Percentiles rank a stretch among this genome's conserved stretches.
These are phyloP conservation scores for Monilinia fructigena DNA, from an alignment of 2,329 filamentous ascomycete species.

Conservation along the genomic window DNA sequence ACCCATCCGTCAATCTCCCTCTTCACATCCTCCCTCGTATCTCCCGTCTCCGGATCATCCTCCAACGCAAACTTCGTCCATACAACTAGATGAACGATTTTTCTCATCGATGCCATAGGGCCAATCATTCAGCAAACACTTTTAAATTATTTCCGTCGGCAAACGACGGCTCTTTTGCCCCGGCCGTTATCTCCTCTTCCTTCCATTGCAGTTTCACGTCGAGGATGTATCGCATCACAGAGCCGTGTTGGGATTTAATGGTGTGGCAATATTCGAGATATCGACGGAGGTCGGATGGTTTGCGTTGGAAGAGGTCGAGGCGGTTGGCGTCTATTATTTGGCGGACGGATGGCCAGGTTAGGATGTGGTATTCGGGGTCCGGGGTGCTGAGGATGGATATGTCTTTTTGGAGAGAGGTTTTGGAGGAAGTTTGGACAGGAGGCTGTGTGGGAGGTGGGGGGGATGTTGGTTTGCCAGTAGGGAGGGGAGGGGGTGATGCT, in stretches of 20 bases:
- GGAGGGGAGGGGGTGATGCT: conserved; percentile 43
- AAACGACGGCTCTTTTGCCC: conserved; percentile 40
- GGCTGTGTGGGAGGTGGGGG: conserved; percentile 56
- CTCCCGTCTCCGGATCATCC: conserved; percentile 57
- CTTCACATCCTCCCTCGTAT: conserved; percentile 64
- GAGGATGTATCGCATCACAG: conserved; percentile 74
- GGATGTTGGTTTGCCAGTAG: conserved; percentile 84
- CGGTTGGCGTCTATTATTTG: conserved; percentile 62
- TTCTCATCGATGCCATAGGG: conserved; percentile 79
- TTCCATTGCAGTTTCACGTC: conserved; percentile 69
- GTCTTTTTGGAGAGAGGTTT: conserved; percentile 68
- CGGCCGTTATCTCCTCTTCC: conserved; percentile 42
- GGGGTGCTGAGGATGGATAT: conserved; percentile 65
- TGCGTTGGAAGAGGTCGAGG: conserved; percentile 73
- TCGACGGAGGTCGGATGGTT: conserved; percentile 72
- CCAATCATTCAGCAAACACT: conserved; percentile 90
- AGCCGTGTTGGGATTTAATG: conserved; percentile 67
- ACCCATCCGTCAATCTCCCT: conserved; percentile 71
- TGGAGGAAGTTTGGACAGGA: conserved; percentile 72
- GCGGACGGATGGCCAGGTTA: conserved; percentile 68
- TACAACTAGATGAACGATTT: conserved; percentile 79
- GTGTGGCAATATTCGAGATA: conserved; percentile 70
- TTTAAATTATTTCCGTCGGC: conserved; percentile 55
- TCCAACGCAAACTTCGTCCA: conserved; percentile 88
- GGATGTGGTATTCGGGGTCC: conserved; percentile 61